Base-by-base conservation (phyloP, 495 filamentous ascomycete genomes). In the Talaromyces nanjingensis region DNA sequence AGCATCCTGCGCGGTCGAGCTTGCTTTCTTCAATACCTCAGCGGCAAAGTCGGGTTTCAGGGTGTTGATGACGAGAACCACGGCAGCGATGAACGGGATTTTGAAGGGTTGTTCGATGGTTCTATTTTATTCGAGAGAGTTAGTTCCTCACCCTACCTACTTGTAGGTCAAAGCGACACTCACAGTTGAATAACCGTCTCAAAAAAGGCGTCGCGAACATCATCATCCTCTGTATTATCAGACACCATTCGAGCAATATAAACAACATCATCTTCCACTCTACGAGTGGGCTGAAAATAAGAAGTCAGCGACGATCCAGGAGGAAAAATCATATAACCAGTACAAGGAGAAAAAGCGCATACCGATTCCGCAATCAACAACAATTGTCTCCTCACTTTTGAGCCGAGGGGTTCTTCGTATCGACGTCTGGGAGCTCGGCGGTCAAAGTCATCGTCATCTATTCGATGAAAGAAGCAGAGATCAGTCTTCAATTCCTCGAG, bases 61-160 rank as follows among this genome's bases (percentile, higher is more conserved):
- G 37, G 82, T 80, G 76, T 97, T 94, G 63, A 85, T 79, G 53
- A 90, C 83, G 57, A 97, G 79, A 29, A 92, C 81, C 3, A 92
- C 86, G 25, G 88, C 89, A 29, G 92, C 92, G 60, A 94, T 81
- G 72, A 97, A 97, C 2, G 94, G 96, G 60, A 92, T 93, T 77
- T 97, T 97, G 75, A 99, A 87, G 0, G 96, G 93, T 75, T 99
- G 94, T 76, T 99, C 94, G 22, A 92, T 69, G 49, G 88, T 79
- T 49, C 81, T 85, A 60, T 33, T 52, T 57, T 24, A 45, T 49
- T 49, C n/a, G 52, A 42, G 34, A 33, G 33, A 49, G 29, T 72
- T 45, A 73, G 66, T 47, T 52, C 22, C 8, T 22, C 42, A 65
- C 55, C 34, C 27, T 64, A 33, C 25, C 18, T 20, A 12, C 56